Evolutionary conservation across 2,329 filamentous ascomycete genomes (phyloP).

Genomic region (Fusarium lyarnte): DNA sequence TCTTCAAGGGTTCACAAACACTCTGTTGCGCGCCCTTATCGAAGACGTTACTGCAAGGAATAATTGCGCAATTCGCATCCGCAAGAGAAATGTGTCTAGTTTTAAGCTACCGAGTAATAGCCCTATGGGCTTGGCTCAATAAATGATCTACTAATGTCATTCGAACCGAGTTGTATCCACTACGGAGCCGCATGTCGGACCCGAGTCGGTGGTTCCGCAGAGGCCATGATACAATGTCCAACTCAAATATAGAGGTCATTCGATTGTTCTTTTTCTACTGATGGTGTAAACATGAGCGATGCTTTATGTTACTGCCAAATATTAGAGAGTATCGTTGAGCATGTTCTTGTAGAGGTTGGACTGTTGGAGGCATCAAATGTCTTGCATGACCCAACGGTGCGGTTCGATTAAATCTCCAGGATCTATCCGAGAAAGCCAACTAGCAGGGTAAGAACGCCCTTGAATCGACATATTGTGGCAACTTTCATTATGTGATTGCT

Average conservation of each 20-base stretch:
- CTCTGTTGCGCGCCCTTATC: neutral
- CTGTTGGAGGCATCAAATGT: accelerated
- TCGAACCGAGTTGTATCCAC: neutral
- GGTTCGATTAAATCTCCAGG: neutral
- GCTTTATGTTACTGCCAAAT: accelerated
- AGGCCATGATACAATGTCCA: neutral
- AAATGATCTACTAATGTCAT: neutral
- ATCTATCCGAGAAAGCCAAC: neutral
- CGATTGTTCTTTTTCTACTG: accelerated
- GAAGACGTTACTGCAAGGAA: neutral
- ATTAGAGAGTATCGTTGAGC: neutral
- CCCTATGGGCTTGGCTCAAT: neutral
- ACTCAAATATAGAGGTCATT: neutral
- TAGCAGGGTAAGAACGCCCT: neutral
- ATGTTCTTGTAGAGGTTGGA: neutral
- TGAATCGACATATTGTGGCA: neutral
- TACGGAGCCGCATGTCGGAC: slow-evolving; percentile 20
- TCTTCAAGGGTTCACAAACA: neutral
- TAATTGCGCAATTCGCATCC: slow-evolving; percentile 1
- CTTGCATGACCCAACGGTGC: neutral
- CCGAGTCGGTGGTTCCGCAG: neutral
- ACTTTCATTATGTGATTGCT: neutral
- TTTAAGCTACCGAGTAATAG: neutral
- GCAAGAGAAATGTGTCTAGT: neutral
- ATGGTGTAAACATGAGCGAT: accelerated